A percentile compares a stretch with the other conserved stretches of the same genome.
Conservation (phyloP, 1,284 basidiomycete species). For the Cystobasidium sp. region DNA sequence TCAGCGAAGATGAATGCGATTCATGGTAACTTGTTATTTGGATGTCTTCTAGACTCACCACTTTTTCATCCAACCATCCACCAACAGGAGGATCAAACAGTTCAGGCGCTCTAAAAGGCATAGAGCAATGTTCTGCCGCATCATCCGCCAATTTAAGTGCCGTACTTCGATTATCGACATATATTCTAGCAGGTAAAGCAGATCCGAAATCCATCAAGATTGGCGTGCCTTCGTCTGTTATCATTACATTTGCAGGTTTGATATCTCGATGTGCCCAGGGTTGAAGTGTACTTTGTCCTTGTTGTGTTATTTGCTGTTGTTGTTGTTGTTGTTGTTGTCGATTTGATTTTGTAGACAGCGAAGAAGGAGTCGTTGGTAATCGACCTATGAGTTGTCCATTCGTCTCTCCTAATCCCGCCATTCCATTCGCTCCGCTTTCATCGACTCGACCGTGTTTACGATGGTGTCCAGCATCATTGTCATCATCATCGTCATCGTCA, state of each 20-base stretch:
- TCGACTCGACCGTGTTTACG: conserved; percentile 2
- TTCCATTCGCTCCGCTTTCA: conserved; percentile 28
- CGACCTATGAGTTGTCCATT: conserved; percentile 17
- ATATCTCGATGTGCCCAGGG: conserved; percentile 97
- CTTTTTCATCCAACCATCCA: conserved; percentile 31
- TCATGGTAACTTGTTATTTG: not conserved
- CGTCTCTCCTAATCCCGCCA: conserved; percentile 21
- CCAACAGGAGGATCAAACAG: conserved; percentile 69
- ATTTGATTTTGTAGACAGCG: not conserved
- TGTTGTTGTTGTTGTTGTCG: conserved; percentile 6
- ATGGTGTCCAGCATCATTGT: not conserved
- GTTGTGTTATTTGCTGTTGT: not conserved
- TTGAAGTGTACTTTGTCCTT: conserved; percentile 60
- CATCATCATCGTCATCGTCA: conserved; percentile 26
- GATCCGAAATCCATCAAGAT: conserved; percentile 99
- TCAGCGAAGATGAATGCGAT: not conserved
- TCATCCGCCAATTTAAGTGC: conserved; percentile 90
- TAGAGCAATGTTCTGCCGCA: conserved; percentile 91
- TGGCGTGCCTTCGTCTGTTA: conserved; percentile 85
- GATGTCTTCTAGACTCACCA: conserved; percentile 13
- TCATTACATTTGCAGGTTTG: conserved; percentile 99
- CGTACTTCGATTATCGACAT: conserved; percentile 77
- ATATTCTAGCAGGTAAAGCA: conserved; percentile 75
- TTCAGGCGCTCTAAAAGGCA: conserved; percentile 94
- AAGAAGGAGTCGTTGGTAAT: conserved; percentile 19